Conservation (phyloP, 352 stramenopile species). For the Paralagenidium karlingii region DNA sequence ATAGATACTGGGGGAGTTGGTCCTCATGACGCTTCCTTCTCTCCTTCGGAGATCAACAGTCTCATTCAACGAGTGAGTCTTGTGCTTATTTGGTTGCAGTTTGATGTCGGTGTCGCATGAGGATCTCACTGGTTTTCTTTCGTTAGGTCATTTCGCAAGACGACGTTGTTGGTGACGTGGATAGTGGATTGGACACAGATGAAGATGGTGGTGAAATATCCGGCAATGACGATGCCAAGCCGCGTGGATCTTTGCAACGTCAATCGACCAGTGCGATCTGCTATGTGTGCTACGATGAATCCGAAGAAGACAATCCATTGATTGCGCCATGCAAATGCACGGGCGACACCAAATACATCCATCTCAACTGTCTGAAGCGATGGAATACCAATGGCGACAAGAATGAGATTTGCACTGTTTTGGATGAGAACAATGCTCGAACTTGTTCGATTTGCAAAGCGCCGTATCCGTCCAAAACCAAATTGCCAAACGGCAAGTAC, state of each 20-base stretch:
- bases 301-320: constrained; percentile 82
- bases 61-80: constrained; percentile 75
- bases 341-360: constrained; percentile 93
- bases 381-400: constrained; percentile 89
- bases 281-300: constrained; percentile 83
- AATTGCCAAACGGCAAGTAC: constrained; percentile 52
- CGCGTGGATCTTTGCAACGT: constrained; percentile 46
- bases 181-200: constrained; percentile 78
- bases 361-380: constrained; percentile 91
- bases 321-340: constrained; percentile 92
- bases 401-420: constrained; percentile 80
- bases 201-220: constrained; percentile 73
- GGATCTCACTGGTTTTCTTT: constrained; percentile 27
- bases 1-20: constrained; percentile 65
- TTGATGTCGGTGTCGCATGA: too few relatives aligned
- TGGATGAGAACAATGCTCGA: constrained; percentile 73
- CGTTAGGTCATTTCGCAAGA: constrained; percentile 8
- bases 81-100: too few relatives aligned
- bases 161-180: constrained; percentile 27
- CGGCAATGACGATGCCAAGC: constrained; percentile 75
- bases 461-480: constrained; percentile 71
- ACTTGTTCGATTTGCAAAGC: constrained; percentile 82
- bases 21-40: constrained; percentile 58
- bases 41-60: constrained; percentile 57
- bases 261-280: constrained; percentile 74